These are phyloP conservation scores for Colletotrichum sublineola DNA, from an alignment of 2,329 filamentous ascomycete genomes.

Conservation along the genomic window DNA sequence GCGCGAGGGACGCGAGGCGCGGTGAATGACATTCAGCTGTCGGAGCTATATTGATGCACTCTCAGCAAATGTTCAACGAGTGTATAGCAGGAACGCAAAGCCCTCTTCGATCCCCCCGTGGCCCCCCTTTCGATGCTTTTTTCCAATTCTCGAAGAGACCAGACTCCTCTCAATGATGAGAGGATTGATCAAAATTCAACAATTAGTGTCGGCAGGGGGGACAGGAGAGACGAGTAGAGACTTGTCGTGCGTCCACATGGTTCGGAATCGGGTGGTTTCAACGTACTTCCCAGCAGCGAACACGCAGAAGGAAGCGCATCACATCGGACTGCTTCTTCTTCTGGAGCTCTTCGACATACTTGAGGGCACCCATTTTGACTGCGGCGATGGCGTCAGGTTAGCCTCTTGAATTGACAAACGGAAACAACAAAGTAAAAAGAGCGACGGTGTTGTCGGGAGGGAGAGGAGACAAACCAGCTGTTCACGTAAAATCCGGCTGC, in stretches of 20 bases:
- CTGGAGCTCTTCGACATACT: slow-evolving; percentile 99
- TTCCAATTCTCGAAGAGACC: slow-evolving; percentile 11
- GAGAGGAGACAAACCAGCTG: slow-evolving; percentile 48
- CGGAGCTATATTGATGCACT: slow-evolving; percentile 99
- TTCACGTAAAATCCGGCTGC: slow-evolving; percentile 45
- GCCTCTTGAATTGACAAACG: slow-evolving; percentile 30
- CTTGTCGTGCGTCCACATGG: slow-evolving; percentile 52
- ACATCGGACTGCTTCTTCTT: slow-evolving; percentile 99
- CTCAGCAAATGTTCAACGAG: slow-evolving; percentile 99
- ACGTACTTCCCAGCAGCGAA: slow-evolving; percentile 99
- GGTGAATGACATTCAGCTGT: slow-evolving; percentile 99
- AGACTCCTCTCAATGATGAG: slow-evolving; percentile 8
- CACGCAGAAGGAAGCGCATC: slow-evolving; percentile 99
- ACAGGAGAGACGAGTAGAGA: slow-evolving; percentile 37
- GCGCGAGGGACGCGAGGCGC: slow-evolving; percentile 96
- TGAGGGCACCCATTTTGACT: slow-evolving; percentile 98
- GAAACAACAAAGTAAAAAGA: not conserved
- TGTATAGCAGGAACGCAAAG: slow-evolving; percentile 83
- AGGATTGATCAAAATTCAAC: not conserved
- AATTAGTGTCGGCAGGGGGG: slow-evolving; percentile 31
- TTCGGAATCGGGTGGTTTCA: slow-evolving; percentile 57
- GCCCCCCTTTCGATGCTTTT: not conserved
- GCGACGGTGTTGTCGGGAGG: slow-evolving; percentile 18
- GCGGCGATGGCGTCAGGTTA: slow-evolving; percentile 45
- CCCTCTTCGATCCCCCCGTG: slow-evolving; percentile 43